Percentiles rank a stretch among this genome's conserved stretches.
Conservation (phyloP, 2,329 filamentous ascomycete species). For the Pyricularia sp. region DNA sequence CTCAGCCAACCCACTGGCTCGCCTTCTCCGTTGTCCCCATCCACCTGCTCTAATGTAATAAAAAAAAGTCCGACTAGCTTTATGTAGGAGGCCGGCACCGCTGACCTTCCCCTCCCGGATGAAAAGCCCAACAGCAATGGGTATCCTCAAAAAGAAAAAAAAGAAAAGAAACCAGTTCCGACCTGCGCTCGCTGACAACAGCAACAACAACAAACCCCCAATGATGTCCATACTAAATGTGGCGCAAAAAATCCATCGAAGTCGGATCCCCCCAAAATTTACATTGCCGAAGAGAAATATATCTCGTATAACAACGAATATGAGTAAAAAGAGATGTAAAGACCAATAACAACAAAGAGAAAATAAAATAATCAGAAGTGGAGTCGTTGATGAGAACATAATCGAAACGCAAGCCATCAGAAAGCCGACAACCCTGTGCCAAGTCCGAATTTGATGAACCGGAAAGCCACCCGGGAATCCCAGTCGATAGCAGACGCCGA, state of each 20-base stretch:
- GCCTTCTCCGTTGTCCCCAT: not conserved
- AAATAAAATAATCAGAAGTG: constrained; percentile 3
- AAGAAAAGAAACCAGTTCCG: constrained; percentile 8
- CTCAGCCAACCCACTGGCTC: not conserved
- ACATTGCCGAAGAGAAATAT: constrained; percentile 10
- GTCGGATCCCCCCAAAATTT: constrained; percentile 7
- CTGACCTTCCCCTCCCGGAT: constrained; percentile 1
- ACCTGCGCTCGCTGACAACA: constrained; percentile 7
- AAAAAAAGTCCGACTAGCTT: not conserved
- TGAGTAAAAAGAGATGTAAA: constrained; percentile 11
- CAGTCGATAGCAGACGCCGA: not conserved
- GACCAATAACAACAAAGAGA: constrained; percentile 5
- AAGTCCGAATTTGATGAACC: not conserved
- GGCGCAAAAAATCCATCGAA: constrained; percentile 7
- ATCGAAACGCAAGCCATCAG: not conserved
- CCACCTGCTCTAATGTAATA: not conserved
- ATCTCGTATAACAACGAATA: constrained; percentile 11
- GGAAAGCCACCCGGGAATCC: not conserved
- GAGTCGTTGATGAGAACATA: not conserved
- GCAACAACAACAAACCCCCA: constrained; percentile 9
- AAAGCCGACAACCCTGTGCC: not conserved
- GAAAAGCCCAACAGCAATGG: constrained; percentile 8
- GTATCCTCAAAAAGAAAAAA: constrained; percentile 12
- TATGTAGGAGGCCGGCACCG: not conserved
- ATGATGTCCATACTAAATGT: constrained; percentile 13